Base-by-base conservation (phyloP, 495 filamentous ascomycete genomes). In the Neurospora intermedia region DNA sequence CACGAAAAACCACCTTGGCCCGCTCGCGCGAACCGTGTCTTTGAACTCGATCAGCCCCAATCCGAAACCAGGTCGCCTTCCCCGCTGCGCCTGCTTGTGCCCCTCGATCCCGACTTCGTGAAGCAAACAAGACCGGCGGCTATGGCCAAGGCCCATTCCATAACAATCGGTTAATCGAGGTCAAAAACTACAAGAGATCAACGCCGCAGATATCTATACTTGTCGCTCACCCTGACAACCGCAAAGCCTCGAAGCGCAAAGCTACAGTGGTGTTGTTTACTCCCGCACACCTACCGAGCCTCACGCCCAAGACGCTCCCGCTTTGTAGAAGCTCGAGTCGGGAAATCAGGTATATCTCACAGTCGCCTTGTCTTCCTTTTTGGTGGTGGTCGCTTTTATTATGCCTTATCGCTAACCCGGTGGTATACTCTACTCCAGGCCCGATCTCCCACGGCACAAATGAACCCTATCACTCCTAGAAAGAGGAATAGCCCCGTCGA, bases 391-490 rank as follows among this genome's bases (percentile, higher is more conserved):
- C 15, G 31, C 8, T 39, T 42, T 9, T 18, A 38, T 66, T 4
- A 39, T 18, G 13, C 27, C 27, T 66, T 35, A 7, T 20, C 20
- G 31, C 18, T 38, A 10, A 72, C 35, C 16, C 6, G 48, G 5
- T 27, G 5, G 45, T 39, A 16, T 27, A 15, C 4, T 70, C 4
- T 70, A 31, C 23, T 39, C 18, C 70, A 73, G 70, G 18, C 39
- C 41, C 43, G 39, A n/a, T 46, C 45, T 59, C 6, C 27, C 31
- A 59, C 70, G 70, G 43, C 70, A 46, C 70, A 66, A 66, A 66
- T 66, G 54, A 38, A 66, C 54, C 54, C 70, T 35, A 69, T 59
- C 2, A 80, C 79, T 20, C 77, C 77, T 0, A 73, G 31, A 16
- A 80, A 76, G 43, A 69, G 54, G 20, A 46, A 75, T 43, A 38